These are phyloP conservation scores for Trichosporon asahii DNA, from an alignment of 1,284 basidiomycete species.

Conservation along the genomic window DNA sequence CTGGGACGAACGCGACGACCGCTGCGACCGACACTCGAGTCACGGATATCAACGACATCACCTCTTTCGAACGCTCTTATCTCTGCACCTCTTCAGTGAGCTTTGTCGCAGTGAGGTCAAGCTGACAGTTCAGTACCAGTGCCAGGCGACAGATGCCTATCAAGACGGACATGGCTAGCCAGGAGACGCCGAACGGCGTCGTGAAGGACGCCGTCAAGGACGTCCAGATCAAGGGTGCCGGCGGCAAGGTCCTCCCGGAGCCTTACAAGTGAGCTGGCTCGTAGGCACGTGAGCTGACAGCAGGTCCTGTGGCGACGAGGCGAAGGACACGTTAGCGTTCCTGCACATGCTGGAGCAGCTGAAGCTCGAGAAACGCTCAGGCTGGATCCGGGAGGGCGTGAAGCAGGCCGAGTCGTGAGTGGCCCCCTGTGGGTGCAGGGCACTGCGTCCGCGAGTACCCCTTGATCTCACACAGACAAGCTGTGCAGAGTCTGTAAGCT, in stretches of 20 bases:
- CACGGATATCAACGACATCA: neutral
- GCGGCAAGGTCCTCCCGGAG: slow-evolving; percentile 22
- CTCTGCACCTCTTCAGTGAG: neutral
- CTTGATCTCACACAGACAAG: no score
- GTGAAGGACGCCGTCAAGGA: slow-evolving; percentile 4
- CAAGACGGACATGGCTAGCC: neutral
- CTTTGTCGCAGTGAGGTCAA: neutral
- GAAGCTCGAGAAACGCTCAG: slow-evolving; percentile 93
- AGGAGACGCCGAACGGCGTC: neutral
- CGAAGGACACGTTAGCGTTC: slow-evolving; percentile 73
- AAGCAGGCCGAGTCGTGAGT: slow-evolving; percentile 69
- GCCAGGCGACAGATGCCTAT: neutral
- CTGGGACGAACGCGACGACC: neutral
- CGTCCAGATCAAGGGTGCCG: slow-evolving; percentile 16
- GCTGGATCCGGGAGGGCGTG: slow-evolving; percentile 82
- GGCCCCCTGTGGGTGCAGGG: neutral
- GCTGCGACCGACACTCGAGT: neutral
- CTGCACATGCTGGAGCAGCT: slow-evolving; percentile 81
- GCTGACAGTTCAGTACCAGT: neutral
- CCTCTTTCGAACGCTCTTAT: neutral
- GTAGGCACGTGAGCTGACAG: slow-evolving; percentile 39
- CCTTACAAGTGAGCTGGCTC: slow-evolving; percentile 22
- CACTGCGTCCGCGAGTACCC: neutral
- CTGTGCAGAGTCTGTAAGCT: no score
- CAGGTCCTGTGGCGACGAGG: slow-evolving; percentile 58